Evolutionary conservation across 371 early-diverging fungal genomes (phyloP), one percentile per base, ranked within the genome.

Genomic region (Batkoa obscura): DNA sequence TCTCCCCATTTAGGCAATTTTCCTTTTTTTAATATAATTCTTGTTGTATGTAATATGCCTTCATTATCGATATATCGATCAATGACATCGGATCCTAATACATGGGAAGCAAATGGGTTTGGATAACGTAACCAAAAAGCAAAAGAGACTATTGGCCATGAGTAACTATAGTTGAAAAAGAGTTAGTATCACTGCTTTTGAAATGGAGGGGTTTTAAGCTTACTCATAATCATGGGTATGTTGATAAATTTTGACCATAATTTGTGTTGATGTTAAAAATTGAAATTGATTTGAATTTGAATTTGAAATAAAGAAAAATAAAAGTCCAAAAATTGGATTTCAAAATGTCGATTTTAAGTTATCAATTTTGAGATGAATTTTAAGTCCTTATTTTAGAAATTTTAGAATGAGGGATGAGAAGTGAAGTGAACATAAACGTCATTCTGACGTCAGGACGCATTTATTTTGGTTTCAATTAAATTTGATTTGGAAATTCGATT

Each of bases 21-120:
- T 36, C 90, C 90, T 43, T 81, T 79, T 66, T 96, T 96, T 65
- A 86, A 70, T 32, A 93, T 80, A 35, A 96, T 67, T 59, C 95
- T 76, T 12, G 87, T 88, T 12, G 92, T 88, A 57, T 77, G 78
- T 60, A 96, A 66, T 33, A 80, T 70, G 8, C 92, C 92, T 2
- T 73, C 74, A 35, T 76, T 69, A 61, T 92, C 90, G n/a, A 90
- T 76, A 45, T 70, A 69, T 15, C 91, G 79, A 57, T 87, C 90
- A 32, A 95, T 69, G 12, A 94, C 90, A 68, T 96, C 97, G 8
- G 83, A 76, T 0, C 90, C 72, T 55, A 92, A 70, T 3, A 96
- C 97, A 66, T 96, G 97, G 9, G 83, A 73, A 10, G 94, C 90
- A 67, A 89, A 90, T n/a, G 97, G 97, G 66, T 96, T 96, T 37